Evolutionary conservation across 2,329 filamentous ascomycete genomes (phyloP).

Genomic region (Scopulariopsis brevicaulis): DNA sequence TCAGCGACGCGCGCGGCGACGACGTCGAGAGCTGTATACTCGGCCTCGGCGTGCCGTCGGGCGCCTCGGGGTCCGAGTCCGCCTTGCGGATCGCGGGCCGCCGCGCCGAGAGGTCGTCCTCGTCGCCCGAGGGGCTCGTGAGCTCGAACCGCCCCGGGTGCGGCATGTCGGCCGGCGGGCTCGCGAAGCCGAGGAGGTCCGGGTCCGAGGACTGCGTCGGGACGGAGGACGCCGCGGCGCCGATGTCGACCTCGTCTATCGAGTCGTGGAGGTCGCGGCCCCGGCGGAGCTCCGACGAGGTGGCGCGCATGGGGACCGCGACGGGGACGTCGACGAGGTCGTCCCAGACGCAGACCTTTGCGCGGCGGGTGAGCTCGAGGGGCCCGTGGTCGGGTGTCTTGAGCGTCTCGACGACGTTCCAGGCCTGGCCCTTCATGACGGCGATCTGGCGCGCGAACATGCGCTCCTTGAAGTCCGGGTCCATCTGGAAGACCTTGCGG

Average conservation of each 20-base stretch:
- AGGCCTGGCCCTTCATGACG: conserved; percentile 98
- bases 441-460: conserved; percentile 99
- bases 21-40: conserved; percentile 28
- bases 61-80: conserved; percentile 4
- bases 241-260: conserved; percentile 85
- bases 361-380: conserved; percentile 79
- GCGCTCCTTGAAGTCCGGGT: conserved; percentile 92
- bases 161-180: conserved; percentile 53
- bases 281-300: conserved; percentile 74
- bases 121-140: conserved; percentile 29
- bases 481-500: conserved; percentile 78
- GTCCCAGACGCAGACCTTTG: conserved; percentile 94
- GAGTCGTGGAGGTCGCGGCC: conserved; percentile 29
- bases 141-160: conserved; percentile 69
- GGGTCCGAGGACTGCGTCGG: conserved; percentile 22
- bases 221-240: conserved; percentile 25
- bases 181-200: conserved; percentile 61
- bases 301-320: conserved; percentile 76
- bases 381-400: conserved; percentile 90
- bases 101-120: conserved; percentile 17
- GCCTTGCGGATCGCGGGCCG: conserved; percentile 1
- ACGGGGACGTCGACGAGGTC: conserved; percentile 94
- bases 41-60: conserved; percentile 5
- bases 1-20: conserved; percentile 16
- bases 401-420: conserved; percentile 97